Evolutionary conservation across 2,329 filamentous ascomycete species (phyloP).

Genomic region (Talaromyces funiculosus): DNA sequence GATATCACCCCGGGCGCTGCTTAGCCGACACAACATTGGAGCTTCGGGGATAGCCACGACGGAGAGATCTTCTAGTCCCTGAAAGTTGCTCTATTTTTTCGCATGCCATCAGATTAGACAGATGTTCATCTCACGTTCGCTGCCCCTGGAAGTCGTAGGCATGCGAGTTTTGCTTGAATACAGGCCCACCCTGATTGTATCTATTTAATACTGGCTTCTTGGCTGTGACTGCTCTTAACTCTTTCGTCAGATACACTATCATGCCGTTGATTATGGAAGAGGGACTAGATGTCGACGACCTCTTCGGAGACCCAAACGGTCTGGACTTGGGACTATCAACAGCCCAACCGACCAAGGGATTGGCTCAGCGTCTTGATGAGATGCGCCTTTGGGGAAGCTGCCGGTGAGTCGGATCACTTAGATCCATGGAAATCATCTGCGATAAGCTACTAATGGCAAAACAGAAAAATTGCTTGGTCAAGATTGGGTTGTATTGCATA

Average conservation of each 20-base stretch:
- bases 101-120: not conserved
- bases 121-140: not conserved
- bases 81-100: not conserved
- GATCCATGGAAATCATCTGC: not conserved
- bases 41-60: not conserved
- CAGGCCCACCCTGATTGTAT: not conserved
- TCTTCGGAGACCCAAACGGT: constrained; percentile 63
- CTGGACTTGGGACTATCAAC: constrained; percentile 55
- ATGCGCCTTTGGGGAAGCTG: constrained; percentile 69
- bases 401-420: constrained; percentile 56
- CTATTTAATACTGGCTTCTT: not conserved
- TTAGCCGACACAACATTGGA: not conserved
- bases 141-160: not conserved
- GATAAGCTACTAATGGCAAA: constrained; percentile 19
- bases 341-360: constrained; percentile 55
- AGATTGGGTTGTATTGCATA: constrained; percentile 79
- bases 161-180: not conserved
- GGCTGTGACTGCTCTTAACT: not conserved
- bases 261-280: constrained; percentile 53
- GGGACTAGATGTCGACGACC: constrained; percentile 60
- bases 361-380: constrained; percentile 70
- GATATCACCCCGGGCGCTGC: not conserved
- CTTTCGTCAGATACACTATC: constrained; percentile 7
- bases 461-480: constrained; percentile 79
- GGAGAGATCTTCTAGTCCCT: not conserved